phyloP scores from a whole-genome alignment of 2,329 filamentous ascomycete species.

The Neofusicoccum ribis region DNA sequence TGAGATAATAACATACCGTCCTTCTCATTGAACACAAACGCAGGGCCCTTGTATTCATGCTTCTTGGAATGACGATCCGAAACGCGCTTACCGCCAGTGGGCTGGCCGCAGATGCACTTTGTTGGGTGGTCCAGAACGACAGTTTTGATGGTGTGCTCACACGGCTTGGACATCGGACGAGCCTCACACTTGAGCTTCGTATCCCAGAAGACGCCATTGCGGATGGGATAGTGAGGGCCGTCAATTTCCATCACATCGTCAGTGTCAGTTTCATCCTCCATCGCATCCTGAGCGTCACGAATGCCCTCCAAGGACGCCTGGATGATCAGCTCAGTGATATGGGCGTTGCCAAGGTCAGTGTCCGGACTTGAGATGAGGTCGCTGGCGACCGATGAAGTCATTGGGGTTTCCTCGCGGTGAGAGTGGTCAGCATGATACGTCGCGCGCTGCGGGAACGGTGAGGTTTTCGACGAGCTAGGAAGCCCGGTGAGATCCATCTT shows the following conservation, averaged over 20 bases:
- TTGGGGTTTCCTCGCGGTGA: no score
- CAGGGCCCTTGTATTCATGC: neutral
- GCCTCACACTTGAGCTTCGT: neutral
- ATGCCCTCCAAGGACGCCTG: no score
- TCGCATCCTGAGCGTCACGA: neutral
- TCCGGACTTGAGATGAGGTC: no score
- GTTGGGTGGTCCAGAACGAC: neutral
- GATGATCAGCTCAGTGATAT: no score
- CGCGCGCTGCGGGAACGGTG: no score
- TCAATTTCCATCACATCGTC: neutral
- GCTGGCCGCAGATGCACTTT: constrained; percentile 10
- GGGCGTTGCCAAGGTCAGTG: no score
- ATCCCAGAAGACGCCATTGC: neutral
- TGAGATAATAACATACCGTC: neutral
- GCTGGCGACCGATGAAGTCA: no score
- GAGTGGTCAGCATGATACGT: no score
- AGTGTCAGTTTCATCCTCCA: neutral
- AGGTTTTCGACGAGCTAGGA: no score
- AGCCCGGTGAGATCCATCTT: no score
- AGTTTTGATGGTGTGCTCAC: neutral
- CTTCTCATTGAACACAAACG: neutral
- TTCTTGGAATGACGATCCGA: neutral
- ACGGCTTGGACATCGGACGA: neutral
- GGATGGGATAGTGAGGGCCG: neutral
- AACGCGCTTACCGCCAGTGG: neutral